Conservation (phyloP, 164 flowering plant species). For the Annona cherimola region DNA sequence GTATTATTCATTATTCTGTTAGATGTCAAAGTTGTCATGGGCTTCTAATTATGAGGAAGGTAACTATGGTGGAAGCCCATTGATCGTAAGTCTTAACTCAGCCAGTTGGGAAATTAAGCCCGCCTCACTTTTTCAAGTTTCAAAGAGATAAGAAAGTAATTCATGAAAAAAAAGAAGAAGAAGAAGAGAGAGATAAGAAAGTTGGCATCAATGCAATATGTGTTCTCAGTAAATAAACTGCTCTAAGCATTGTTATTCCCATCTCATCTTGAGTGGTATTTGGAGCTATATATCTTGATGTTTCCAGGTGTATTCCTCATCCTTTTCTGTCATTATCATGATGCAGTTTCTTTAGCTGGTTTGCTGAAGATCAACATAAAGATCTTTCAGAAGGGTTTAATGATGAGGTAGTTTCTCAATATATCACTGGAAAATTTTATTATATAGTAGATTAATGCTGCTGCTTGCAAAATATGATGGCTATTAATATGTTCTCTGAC, state of each 20-base stretch:
- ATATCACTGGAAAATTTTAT: neutral
- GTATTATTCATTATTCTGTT: neutral
- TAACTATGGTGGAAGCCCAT: neutral
- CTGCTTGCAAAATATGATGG: neutral
- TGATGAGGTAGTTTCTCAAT: conserved; percentile 32
- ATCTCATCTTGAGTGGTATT: neutral
- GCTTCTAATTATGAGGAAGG: neutral
- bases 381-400: conserved; percentile 30
- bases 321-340: neutral
- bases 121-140: too few relatives aligned
- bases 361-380: conserved; percentile 34
- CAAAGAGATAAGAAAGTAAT: too few relatives aligned
- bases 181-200: neutral
- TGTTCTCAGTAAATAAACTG: neutral
- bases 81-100: neutral
- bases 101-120: neutral
- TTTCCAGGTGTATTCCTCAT: neutral
- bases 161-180: too few relatives aligned
- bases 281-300: neutral
- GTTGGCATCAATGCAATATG: neutral
- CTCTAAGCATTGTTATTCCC: neutral
- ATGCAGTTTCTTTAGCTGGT: conserved; percentile 56
- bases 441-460: neutral
- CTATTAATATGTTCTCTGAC: neutral
- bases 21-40: too few relatives aligned